Conservation (phyloP, 2,329 filamentous ascomycete species). For the Fusarium hainanense region DNA sequence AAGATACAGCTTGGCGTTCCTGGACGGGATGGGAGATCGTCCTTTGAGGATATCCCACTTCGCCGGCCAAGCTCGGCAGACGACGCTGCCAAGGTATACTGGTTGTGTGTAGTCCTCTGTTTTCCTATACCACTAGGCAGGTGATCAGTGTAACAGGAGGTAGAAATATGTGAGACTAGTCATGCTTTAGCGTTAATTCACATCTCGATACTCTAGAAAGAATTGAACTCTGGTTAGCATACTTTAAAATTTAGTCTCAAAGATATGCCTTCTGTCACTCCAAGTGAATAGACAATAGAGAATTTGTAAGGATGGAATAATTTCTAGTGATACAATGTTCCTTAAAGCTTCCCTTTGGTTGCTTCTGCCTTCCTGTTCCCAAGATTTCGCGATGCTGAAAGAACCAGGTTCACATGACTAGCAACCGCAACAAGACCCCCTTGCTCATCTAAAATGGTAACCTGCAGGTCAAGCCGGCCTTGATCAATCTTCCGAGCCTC, state of each 20-base stretch:
- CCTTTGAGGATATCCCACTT: background rate
- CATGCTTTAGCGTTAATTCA: no score
- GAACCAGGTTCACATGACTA: background rate
- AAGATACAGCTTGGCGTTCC: background rate
- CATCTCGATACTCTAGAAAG: accelerated
- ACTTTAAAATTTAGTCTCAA: no score
- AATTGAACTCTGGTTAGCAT: no score
- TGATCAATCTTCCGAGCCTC: background rate
- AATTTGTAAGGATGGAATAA: no score
- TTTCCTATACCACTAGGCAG: background rate
- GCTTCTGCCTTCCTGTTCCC: background rate
- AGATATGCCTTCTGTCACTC: no score
- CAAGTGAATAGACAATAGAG: no score
- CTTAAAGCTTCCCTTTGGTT: background rate
- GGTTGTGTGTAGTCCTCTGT: background rate
- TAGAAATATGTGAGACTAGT: background rate
- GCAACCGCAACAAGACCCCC: background rate
- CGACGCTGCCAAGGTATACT: background rate
- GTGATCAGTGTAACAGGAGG: background rate
- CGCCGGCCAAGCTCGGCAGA: background rate
- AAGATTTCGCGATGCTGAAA: background rate
- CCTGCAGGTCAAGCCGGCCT: background rate
- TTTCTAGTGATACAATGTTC: no score
- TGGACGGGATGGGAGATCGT: background rate
- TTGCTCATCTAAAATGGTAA: background rate